Evolutionary conservation across 176 grass and related monocot genomes (phyloP).

Genomic region (Musa troglodytarum): DNA sequence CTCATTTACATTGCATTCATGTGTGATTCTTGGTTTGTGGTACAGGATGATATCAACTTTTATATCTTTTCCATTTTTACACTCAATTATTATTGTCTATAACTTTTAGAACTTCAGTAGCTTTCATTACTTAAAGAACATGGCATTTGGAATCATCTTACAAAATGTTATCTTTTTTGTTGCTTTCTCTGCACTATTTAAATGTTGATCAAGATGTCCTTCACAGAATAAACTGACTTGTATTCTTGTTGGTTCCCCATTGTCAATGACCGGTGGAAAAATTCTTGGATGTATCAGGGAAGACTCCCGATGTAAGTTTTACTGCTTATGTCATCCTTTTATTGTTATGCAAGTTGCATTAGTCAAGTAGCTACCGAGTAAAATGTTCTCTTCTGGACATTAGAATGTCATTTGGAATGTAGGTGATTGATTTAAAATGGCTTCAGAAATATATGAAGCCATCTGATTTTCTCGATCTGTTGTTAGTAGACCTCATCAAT

Average conservation of each 20-base stretch:
- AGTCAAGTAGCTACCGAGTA: background rate
- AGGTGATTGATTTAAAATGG: background rate
- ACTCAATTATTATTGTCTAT: background rate
- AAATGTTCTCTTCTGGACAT: background rate
- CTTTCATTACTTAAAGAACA: background rate
- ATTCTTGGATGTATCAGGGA: conserved; percentile 4
- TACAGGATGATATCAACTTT: no score
- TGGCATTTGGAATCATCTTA: background rate
- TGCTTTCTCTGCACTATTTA: background rate
- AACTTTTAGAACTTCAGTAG: background rate
- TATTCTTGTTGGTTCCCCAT: background rate
- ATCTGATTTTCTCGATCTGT: no score
- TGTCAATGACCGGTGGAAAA: background rate
- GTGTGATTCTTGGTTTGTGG: no score
- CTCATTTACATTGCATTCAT: no score
- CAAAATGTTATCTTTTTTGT: background rate
- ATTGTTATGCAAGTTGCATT: background rate
- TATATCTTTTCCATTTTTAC: no score
- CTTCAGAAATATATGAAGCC: no score
- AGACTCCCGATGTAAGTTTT: conserved; percentile 20
- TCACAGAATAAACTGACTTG: conserved; percentile 25
- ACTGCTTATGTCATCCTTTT: background rate
- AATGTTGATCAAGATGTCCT: background rate
- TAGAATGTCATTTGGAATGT: background rate
- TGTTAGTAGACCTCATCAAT: no score